phyloP scores from a whole-genome alignment of 805 yeast species.

The Tanozyma kutaoensis region DNA sequence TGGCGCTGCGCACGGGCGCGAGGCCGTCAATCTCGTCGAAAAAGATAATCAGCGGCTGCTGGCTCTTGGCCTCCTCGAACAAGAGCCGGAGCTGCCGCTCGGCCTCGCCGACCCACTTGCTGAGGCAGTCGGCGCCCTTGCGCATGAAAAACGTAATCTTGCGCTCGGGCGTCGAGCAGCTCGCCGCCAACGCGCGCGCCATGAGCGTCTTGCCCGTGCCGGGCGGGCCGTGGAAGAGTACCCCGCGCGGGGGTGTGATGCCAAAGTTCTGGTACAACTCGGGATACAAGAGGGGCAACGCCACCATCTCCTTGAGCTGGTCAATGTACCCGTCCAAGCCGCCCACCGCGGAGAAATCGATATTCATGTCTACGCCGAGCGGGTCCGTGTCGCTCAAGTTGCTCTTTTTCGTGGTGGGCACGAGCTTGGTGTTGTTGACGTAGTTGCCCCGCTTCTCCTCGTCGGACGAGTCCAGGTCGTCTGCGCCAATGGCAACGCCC shows the following conservation, averaged over 20 bases:
- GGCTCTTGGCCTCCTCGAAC: slow-evolving; percentile 92
- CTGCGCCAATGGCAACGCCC: slow-evolving; percentile 25
- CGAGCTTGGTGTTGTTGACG: slow-evolving; percentile 15
- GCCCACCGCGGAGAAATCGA: slow-evolving; percentile 77
- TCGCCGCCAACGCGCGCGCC: slow-evolving; percentile 96
- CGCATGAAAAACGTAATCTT: slow-evolving; percentile 96
- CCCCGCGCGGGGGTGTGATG: slow-evolving; percentile 96
- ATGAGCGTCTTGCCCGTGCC: slow-evolving; percentile 97
- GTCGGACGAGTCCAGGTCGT: slow-evolving; percentile 51
- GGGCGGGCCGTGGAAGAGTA: slow-evolving; percentile 95
- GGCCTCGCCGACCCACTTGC: slow-evolving; percentile 99
- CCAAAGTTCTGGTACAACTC: slow-evolving; percentile 83
- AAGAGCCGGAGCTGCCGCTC: slow-evolving; percentile 83
- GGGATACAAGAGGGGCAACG: slow-evolving; percentile 84
- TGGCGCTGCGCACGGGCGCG: slow-evolving; percentile 95
- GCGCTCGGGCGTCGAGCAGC: slow-evolving; percentile 72
- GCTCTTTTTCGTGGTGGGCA: slow-evolving; percentile 30
- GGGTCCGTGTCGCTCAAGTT: slow-evolving; percentile 85
- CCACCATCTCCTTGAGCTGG: slow-evolving; percentile 94
- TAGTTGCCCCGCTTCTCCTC: slow-evolving; percentile 31
- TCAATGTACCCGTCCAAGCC: slow-evolving; percentile 85
- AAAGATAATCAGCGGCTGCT: slow-evolving; percentile 91
- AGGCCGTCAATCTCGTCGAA: slow-evolving; percentile 97
- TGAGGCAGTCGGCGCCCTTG: slow-evolving; percentile 93
- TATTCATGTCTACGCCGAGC: slow-evolving; percentile 76